Percentiles rank a stretch among this genome's conserved stretches.
These are phyloP conservation scores for Penicillium brevicompactum DNA, from an alignment of 2,329 filamentous ascomycete genomes.

Conservation along the genomic window DNA sequence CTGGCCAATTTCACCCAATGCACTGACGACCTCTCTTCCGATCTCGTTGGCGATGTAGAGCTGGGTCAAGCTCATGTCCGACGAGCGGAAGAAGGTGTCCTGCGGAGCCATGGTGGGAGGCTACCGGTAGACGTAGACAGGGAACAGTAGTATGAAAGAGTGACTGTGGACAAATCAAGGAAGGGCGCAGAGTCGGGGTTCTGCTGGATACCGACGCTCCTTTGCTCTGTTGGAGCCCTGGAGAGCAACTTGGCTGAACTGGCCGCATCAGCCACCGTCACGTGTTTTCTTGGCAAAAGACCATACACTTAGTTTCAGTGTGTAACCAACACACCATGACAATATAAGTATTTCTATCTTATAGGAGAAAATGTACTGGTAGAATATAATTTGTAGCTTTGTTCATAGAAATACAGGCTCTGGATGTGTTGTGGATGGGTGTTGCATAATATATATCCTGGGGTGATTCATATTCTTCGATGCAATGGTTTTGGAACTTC, in stretches of 20 bases:
- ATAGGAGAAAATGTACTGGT: too few species aligned
- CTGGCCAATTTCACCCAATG: conserved; percentile 90
- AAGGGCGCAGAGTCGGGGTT: conserved; percentile 18
- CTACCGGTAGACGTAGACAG: conserved; percentile 21
- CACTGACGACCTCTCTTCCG: conserved; percentile 94
- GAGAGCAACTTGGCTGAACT: conserved; percentile 14
- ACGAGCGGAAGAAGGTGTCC: conserved; percentile 98
- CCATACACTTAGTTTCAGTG: not conserved
- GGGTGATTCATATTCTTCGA: too few species aligned
- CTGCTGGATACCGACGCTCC: conserved; percentile 2
- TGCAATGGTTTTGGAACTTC: too few species aligned
- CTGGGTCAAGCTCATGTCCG: conserved; percentile 99
- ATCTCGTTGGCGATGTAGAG: conserved; percentile 99
- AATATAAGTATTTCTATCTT: too few species aligned
- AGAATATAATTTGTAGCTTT: too few species aligned
- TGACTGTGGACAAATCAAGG: conserved; percentile 13
- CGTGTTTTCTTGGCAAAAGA: conserved; percentile 9
- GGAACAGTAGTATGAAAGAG: conserved; percentile 4
- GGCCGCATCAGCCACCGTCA: conserved; percentile 22
- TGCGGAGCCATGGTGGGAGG: conserved; percentile 60
- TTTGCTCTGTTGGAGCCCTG: not conserved
- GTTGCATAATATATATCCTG: too few species aligned
- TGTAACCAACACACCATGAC: too few species aligned
- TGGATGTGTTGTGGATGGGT: too few species aligned
- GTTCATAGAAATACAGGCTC: too few species aligned